A percentile compares a stretch with the other conserved stretches of the same genome.
Conservation (phyloP, 2,329 filamentous ascomycete genomes). For the Cladosporium sphaerospermum region DNA sequence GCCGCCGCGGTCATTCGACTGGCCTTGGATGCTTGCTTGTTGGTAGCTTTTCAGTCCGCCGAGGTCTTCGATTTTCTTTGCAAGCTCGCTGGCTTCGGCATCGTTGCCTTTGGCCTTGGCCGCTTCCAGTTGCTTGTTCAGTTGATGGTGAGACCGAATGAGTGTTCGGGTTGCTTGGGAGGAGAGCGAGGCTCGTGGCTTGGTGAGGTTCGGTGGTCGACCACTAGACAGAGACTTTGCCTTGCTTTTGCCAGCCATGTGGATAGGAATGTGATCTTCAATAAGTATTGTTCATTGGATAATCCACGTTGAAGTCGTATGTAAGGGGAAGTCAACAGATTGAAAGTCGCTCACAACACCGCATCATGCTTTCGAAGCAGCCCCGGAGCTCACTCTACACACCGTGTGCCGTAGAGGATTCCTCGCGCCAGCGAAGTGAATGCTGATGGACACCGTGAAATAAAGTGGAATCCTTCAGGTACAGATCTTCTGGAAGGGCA, state of each 20-base stretch:
- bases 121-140: conserved; percentile 51
- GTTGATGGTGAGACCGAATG: conserved; percentile 54
- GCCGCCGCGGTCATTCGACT: conserved; percentile 55
- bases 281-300: too few relatives aligned
- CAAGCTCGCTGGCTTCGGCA: conserved; percentile 37
- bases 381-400: too few relatives aligned
- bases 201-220: conserved; percentile 39
- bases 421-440: too few relatives aligned
- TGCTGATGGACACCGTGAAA: too few relatives aligned
- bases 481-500: too few relatives aligned
- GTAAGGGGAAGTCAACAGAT: too few relatives aligned
- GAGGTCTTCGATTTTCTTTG: conserved; percentile 47
- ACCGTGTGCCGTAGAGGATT: too few relatives aligned
- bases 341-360: too few relatives aligned
- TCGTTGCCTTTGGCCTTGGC: conserved; percentile 42
- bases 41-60: conserved; percentile 58
- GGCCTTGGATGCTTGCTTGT: conserved; percentile 56
- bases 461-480: too few relatives aligned
- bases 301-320: too few relatives aligned
- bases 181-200: conserved; percentile 40
- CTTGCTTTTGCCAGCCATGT: conserved; percentile 6
- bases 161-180: conserved; percentile 53
- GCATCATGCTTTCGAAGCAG: too few relatives aligned
- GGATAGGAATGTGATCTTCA: neutral
- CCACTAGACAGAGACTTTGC: conserved; percentile 36